Conservation (phyloP, 306 rosid species). For the Quillaja saponaria region DNA sequence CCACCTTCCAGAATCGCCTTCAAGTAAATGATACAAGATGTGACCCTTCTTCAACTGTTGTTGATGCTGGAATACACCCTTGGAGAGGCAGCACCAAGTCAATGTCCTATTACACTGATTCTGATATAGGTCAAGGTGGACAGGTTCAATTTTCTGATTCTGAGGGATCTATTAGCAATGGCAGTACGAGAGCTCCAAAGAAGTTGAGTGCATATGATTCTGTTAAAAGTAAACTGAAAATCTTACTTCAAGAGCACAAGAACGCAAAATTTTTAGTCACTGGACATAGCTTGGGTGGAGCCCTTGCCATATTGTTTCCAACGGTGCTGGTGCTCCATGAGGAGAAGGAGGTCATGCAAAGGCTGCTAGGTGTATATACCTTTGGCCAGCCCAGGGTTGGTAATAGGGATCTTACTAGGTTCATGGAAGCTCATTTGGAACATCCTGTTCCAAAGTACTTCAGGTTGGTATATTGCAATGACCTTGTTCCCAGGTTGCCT, state of each 20-base stretch:
- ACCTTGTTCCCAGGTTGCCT: constrained; percentile 79
- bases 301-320: constrained; percentile 68
- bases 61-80: neutral
- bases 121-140: constrained; percentile 19
- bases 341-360: constrained; percentile 56
- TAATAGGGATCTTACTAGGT: constrained; percentile 53
- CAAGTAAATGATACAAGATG: constrained; percentile 9
- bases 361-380: constrained; percentile 65
- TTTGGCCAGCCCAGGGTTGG: constrained; percentile 83
- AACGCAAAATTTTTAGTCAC: constrained; percentile 68
- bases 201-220: constrained; percentile 58
- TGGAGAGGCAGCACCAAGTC: constrained; percentile 21
- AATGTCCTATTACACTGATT: constrained; percentile 26
- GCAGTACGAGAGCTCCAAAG: too few species aligned
- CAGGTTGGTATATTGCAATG: constrained; percentile 79
- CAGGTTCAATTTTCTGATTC: constrained; percentile 19
- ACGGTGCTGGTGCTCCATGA: constrained; percentile 60
- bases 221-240: constrained; percentile 51
- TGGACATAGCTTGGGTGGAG: constrained; percentile 84
- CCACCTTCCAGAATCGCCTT: constrained; percentile 47
- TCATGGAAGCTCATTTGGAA: constrained; percentile 58
- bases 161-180: too few species aligned
- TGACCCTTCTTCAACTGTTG: constrained; percentile 22
- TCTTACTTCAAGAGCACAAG: constrained; percentile 61
- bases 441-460: constrained; percentile 54